phyloP scores from a whole-genome alignment of 768 basidiomycete genomes.

The Kwoniella dendrophila region DNA sequence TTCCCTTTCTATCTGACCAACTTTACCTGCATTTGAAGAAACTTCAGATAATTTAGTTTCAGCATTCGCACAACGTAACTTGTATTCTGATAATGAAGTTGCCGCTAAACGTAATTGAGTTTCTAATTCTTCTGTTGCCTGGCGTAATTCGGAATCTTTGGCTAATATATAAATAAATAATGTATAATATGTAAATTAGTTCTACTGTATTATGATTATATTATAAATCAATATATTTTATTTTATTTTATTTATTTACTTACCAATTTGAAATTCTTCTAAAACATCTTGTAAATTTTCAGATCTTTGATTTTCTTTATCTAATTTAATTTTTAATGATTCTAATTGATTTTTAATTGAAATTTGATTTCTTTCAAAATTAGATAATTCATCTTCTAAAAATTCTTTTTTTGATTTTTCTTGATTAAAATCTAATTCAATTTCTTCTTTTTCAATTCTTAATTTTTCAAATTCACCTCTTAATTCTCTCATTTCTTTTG shows the following conservation, averaged over 20 bases:
- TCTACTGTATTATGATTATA: background rate
- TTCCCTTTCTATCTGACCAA: conserved; percentile 79
- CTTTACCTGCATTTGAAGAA: conserved; percentile 66
- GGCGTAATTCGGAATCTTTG: conserved; percentile 84
- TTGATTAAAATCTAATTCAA: conserved; percentile 65
- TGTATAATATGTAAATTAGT: background rate
- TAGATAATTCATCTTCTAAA: conserved; percentile 63
- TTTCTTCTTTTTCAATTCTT: conserved; percentile 77
- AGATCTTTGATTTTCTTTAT: conserved; percentile 65
- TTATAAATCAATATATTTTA: background rate
- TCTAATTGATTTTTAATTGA: conserved; percentile 65
- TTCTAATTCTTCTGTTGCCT: conserved; percentile 81
- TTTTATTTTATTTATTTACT: conserved; percentile 43
- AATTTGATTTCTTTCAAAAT: conserved; percentile 66
- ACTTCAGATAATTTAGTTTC: conserved; percentile 82
- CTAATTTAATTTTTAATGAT: conserved; percentile 63
- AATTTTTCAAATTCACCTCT: conserved; percentile 85
- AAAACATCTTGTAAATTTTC: conserved; percentile 87
- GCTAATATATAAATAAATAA: conserved; percentile 59
- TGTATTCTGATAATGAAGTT: conserved; percentile 82
- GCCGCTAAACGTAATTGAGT: conserved; percentile 70
- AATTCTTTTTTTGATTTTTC: conserved; percentile 77
- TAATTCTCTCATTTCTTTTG: conserved; percentile 73
- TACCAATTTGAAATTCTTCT: conserved; percentile 92
- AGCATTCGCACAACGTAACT: conserved; percentile 80